Evolutionary conservation across 805 yeast genomes (phyloP), one percentile per base, ranked within the genome.

Genomic region (Jamesozyma spencerorum): DNA sequence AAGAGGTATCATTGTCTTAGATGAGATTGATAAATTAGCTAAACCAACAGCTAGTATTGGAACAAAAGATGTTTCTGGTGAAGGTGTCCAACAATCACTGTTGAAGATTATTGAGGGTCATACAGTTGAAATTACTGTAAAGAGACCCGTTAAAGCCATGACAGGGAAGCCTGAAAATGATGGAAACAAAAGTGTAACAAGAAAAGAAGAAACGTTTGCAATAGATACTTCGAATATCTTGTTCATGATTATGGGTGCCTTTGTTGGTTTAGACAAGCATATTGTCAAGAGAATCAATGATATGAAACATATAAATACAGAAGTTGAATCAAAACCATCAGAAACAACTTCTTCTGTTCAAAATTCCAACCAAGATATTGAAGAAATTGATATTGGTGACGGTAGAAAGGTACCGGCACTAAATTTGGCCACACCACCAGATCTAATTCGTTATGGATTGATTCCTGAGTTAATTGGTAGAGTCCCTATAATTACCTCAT

Each of bases 31-130:
- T 47, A 77, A 75, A 45, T 51, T 77, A 10, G 70, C 81, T 0
- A 73, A 71, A 46, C 72, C 75, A 1, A 56, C 69, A 1, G 64
- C 66, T 11, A 57, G 62, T 28, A 63, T 64, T 27, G 77, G 76
- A 3, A 66, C 75, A 0, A 72, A 74, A 45, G 82, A 76, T 53
- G 77, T 76, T 2, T 65, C 79, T 1, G 82, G 82, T 6, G 81
- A 77, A 55, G 81, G 82, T 37, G 81, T 77, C 14, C 82, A 76
- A 47, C 81, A 76, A 48, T 74, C 80, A 0, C 52, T 76, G 12
- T 50, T 76, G 46, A 77, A 77, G 48, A 61, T 76, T 35, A 65
- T 76, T 29, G 82, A 76, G 50, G 82, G 82, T 2, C 70, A 77
- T 15, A 65, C 61, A 11, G 71, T 76, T 2, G 70, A 69, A 40